Percentiles rank a stretch among this genome's conserved stretches.
Evolutionary conservation across 148 eudicot genomes (phyloP).

Genomic region (Rhododendron simsii): DNA sequence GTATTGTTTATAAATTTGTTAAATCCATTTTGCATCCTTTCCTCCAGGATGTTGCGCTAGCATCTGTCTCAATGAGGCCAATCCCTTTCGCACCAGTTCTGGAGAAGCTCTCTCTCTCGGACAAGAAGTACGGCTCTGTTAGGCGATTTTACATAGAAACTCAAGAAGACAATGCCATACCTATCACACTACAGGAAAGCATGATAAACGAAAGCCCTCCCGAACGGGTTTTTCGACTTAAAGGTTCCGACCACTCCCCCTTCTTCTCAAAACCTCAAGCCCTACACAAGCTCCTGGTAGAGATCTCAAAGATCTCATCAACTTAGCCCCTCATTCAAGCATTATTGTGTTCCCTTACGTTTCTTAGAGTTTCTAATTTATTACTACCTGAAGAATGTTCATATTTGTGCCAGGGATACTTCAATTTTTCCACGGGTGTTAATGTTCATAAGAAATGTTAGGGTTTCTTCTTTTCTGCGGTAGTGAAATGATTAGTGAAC

Average conservation of each 20-base stretch:
- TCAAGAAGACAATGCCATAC: slow-evolving; percentile 70
- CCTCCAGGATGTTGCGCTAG: slow-evolving; percentile 77
- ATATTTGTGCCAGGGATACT: neutral
- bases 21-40: slow-evolving; percentile 5
- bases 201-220: slow-evolving; percentile 69
- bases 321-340: slow-evolving; percentile 1
- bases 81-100: slow-evolving; percentile 78
- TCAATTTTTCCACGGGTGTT: neutral
- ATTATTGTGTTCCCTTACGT: neutral
- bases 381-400: neutral
- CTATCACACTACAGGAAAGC: slow-evolving; percentile 48
- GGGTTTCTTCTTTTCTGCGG: neutral
- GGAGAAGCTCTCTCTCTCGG: slow-evolving; percentile 71
- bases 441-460: neutral
- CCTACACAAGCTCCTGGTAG: slow-evolving; percentile 64
- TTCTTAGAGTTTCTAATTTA: neutral
- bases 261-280: slow-evolving; percentile 98
- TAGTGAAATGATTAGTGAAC: neutral
- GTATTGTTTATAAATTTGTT: neutral
- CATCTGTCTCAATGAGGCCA: slow-evolving; percentile 89
- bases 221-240: slow-evolving; percentile 61
- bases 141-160: slow-evolving; percentile 76
- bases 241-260: slow-evolving; percentile 91
- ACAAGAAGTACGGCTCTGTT: slow-evolving; percentile 58
- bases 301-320: slow-evolving; percentile 52